Conservation (phyloP, 805 yeast genomes). For the Yamadazyma ubonensis region DNA sequence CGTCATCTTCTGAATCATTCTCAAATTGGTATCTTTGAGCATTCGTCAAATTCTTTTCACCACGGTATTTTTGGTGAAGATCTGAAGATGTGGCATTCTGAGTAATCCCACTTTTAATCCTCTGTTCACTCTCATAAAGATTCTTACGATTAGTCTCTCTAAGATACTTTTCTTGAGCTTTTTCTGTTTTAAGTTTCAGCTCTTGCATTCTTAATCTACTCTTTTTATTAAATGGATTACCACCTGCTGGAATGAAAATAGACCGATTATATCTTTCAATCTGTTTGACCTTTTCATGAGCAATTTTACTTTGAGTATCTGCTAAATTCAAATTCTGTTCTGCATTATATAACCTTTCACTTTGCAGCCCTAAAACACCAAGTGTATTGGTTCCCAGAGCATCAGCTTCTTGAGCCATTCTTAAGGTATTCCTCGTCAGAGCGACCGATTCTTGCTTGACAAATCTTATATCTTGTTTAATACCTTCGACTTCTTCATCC, state of each 20-base stretch:
- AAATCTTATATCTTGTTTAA: slow-evolving; percentile 78
- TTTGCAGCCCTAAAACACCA: slow-evolving; percentile 92
- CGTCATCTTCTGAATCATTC: slow-evolving; percentile 90
- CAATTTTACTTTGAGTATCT: slow-evolving; percentile 76
- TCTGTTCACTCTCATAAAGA: slow-evolving; percentile 63
- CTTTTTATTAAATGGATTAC: slow-evolving; percentile 86
- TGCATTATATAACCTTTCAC: slow-evolving; percentile 77
- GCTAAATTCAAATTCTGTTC: slow-evolving; percentile 77
- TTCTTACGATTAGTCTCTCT: slow-evolving; percentile 60
- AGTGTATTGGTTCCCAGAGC: slow-evolving; percentile 63
- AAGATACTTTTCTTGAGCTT: slow-evolving; percentile 59
- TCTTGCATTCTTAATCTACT: slow-evolving; percentile 74
- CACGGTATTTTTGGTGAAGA: slow-evolving; percentile 46
- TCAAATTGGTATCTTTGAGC: slow-evolving; percentile 79
- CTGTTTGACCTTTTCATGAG: slow-evolving; percentile 79
- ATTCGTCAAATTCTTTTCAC: slow-evolving; percentile 52
- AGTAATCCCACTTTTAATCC: slow-evolving; percentile 63
- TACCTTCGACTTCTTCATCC: slow-evolving; percentile 85
- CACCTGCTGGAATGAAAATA: slow-evolving; percentile 70
- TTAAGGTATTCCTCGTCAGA: slow-evolving; percentile 78
- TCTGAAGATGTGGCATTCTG: slow-evolving; percentile 38
- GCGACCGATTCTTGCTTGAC: slow-evolving; percentile 85
- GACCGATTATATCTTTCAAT: slow-evolving; percentile 77
- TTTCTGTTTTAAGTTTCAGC: slow-evolving; percentile 58
- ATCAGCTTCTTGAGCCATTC: slow-evolving; percentile 49